phyloP scores from a whole-genome alignment of 2,329 filamentous ascomycete genomes.

The Aspergillus thermomutatus region DNA sequence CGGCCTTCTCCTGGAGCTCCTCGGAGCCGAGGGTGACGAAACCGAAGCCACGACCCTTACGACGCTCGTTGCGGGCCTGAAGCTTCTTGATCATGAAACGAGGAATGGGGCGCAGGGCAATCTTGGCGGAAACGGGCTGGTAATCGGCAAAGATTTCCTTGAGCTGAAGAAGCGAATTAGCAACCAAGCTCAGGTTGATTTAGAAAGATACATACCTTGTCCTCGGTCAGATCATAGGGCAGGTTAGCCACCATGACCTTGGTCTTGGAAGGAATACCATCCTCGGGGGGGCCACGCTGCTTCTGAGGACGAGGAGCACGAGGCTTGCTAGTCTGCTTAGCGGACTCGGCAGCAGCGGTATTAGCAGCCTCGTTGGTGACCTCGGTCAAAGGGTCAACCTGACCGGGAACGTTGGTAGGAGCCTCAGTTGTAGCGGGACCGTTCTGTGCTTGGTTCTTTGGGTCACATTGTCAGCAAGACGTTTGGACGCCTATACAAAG shows the following conservation, averaged over 20 bases:
- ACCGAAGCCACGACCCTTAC: constrained; percentile 98
- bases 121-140: constrained; percentile 92
- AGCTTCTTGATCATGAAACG: constrained; percentile 99
- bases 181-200: neutral
- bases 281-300: constrained; percentile 93
- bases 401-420: constrained; percentile 13
- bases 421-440: constrained; percentile 26
- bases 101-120: constrained; percentile 95
- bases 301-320: constrained; percentile 58
- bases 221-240: constrained; percentile 95
- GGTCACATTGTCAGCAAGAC: neutral
- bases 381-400: constrained; percentile 19
- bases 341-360: constrained; percentile 38
- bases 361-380: constrained; percentile 35
- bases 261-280: constrained; percentile 97
- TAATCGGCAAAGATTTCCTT: constrained; percentile 96
- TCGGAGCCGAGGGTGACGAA: constrained; percentile 96
- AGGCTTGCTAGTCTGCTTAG: constrained; percentile 37
- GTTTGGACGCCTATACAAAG: too few relatives aligned
- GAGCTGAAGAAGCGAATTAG: constrained; percentile 59
- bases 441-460: constrained; percentile 20
- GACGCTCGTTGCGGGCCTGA: constrained; percentile 92
- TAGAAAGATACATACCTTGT: constrained; percentile 64
- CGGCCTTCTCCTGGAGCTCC: constrained; percentile 96
- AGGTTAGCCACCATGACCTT: constrained; percentile 99